Evolutionary conservation across 2,329 filamentous ascomycete species (phyloP).

Genomic region (Pseudopithomyces maydicus): DNA sequence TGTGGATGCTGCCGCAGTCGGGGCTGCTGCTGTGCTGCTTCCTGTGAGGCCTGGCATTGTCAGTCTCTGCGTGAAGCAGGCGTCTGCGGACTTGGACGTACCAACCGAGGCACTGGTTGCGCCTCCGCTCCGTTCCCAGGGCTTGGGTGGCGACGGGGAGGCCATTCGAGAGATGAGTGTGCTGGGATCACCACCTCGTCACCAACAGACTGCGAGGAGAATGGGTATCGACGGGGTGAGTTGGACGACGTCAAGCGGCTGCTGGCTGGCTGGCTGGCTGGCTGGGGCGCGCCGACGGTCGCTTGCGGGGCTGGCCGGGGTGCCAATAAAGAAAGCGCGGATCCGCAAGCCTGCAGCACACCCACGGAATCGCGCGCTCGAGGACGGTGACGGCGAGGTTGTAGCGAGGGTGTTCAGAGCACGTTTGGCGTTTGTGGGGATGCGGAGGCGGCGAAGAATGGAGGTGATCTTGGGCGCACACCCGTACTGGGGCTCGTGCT

Average conservation of each 20-base stretch:
- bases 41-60: slow-evolving; percentile 40
- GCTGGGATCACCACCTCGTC: slow-evolving; percentile 31
- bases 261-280: slow-evolving; percentile 24
- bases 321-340: slow-evolving; percentile 9
- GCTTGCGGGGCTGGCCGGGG: too few species aligned
- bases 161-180: slow-evolving; percentile 52
- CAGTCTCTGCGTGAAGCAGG: slow-evolving; percentile 25
- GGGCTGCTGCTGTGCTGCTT: slow-evolving; percentile 45
- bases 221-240: slow-evolving; percentile 10
- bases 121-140: slow-evolving; percentile 85
- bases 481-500: background rate
- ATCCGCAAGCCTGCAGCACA: slow-evolving; percentile 1
- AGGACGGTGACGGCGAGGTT: background rate
- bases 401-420: background rate
- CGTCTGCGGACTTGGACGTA: slow-evolving; percentile 27
- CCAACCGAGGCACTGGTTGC: slow-evolving; percentile 49
- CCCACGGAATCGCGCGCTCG: background rate
- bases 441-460: slow-evolving; percentile 3
- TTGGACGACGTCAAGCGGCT: slow-evolving; percentile 21
- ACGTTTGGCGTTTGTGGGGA: slow-evolving; percentile 4
- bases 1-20: slow-evolving; percentile 44
- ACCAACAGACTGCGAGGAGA: slow-evolving; percentile 15
- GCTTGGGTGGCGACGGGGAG: slow-evolving; percentile 85
- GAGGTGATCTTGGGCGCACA: background rate
- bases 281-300: too few species aligned